phyloP scores from a whole-genome alignment of 306 rosid species.

The Trifolium dubium region DNA sequence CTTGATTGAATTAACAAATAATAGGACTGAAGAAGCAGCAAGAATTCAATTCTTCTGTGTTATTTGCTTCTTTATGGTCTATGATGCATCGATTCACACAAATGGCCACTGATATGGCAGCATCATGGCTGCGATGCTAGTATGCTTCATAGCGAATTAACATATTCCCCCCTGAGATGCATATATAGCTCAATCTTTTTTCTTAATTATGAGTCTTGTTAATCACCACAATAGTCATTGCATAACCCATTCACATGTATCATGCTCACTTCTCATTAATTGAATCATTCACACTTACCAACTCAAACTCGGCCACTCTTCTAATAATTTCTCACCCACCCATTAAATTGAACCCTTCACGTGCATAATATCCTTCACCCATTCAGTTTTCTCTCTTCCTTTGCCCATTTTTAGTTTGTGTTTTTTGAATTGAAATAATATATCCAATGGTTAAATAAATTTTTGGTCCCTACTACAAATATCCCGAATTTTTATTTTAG shows the following conservation, averaged over 20 bases:
- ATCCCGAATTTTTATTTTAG: no score
- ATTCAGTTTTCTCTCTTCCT: not conserved
- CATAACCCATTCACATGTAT: not conserved
- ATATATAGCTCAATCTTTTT: not conserved
- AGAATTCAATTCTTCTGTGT: not conserved
- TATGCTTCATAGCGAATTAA: not conserved
- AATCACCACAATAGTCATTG: not conserved
- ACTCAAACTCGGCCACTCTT: not conserved
- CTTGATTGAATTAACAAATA: constrained; percentile 9
- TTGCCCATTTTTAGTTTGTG: not conserved
- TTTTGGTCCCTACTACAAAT: no score
- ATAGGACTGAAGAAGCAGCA: constrained; percentile 9
- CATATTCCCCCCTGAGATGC: constrained; percentile 1
- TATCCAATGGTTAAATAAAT: not conserved
- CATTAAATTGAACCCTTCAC: not conserved
- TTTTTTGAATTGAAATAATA: not conserved
- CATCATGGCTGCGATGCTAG: not conserved
- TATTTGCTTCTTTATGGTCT: constrained; percentile 16
- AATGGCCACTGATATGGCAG: not conserved
- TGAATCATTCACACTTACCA: not conserved
- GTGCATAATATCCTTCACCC: not conserved
- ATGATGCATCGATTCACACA: not conserved
- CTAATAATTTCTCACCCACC: not conserved
- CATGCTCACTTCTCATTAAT: not conserved
- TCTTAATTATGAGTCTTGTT: not conserved